Conservation (phyloP, 2,329 filamentous ascomycete genomes). For the Stachybotrys echinatus region DNA sequence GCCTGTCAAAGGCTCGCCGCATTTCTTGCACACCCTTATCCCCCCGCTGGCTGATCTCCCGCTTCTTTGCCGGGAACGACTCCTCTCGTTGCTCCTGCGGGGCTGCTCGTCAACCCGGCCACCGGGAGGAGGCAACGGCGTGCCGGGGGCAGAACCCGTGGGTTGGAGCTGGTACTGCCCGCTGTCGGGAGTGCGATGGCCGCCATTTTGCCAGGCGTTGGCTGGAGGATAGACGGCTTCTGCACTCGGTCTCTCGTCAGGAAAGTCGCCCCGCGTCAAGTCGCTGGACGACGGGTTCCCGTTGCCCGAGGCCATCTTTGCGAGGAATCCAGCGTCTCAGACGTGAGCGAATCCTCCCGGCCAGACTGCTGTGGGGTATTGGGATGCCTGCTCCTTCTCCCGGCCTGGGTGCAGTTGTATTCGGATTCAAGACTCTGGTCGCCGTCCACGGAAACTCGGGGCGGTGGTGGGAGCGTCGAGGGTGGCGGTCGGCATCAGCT, state of each 20-base stretch:
- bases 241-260: conserved; percentile 17
- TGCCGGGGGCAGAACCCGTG: conserved; percentile 27
- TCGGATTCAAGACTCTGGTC: conserved; percentile 25
- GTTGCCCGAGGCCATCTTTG: conserved; percentile 42
- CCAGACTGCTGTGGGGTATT: background rate
- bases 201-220: conserved; percentile 30
- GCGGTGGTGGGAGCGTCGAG: background rate
- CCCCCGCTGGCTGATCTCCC: conserved; percentile 54
- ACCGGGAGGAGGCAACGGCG: conserved; percentile 21
- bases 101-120: conserved; percentile 35
- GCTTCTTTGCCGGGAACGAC: conserved; percentile 48
- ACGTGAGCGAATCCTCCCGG: background rate
- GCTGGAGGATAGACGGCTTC: conserved; percentile 26
- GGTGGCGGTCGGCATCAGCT: conserved; percentile 28
- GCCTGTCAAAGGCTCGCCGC: conserved; percentile 78
- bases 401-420: conserved; percentile 5
- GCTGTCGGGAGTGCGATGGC: conserved; percentile 29
- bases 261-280: conserved; percentile 25
- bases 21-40: conserved; percentile 75
- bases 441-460: conserved; percentile 24
- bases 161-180: conserved; percentile 24
- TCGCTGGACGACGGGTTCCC: conserved; percentile 35
- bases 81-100: conserved; percentile 52
- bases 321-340: conserved; percentile 16
- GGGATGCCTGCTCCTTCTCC: background rate